These are phyloP conservation scores for Phytophthora aleatoria DNA, from an alignment of 352 stramenopile genomes.

Conservation along the genomic window DNA sequence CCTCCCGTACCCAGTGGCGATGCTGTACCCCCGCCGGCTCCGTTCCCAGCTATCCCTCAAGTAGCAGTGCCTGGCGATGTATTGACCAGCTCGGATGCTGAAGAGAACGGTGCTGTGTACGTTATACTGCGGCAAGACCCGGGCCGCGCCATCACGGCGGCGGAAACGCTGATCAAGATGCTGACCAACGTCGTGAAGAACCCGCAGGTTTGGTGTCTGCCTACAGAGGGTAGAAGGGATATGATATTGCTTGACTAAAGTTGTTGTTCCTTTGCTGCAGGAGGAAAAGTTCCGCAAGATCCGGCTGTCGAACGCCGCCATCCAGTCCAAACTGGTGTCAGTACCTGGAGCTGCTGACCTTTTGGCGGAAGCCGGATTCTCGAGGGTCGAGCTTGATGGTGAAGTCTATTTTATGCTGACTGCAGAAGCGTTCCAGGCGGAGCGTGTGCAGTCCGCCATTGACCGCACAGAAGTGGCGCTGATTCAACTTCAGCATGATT, in stretches of 20 bases:
- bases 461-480: conserved; percentile 69
- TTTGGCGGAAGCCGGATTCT: conserved; percentile 64
- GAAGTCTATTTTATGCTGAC: conserved; percentile 66
- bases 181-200: conserved; percentile 68
- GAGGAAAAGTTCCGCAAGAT: conserved; percentile 79
- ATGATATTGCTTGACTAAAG: conserved; percentile 1
- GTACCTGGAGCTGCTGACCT: conserved; percentile 62
- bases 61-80: conserved; percentile 7
- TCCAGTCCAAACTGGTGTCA: conserved; percentile 69
- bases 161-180: conserved; percentile 76
- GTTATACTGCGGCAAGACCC: conserved; percentile 67
- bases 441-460: conserved; percentile 60
- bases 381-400: conserved; percentile 40
- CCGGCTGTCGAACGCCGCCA: conserved; percentile 58
- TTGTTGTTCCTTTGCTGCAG: conserved; percentile 27
- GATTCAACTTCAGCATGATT: conserved; percentile 72
- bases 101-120: conserved; percentile 56
- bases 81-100: conserved; percentile 1
- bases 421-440: conserved; percentile 36
- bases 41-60: conserved; percentile 24
- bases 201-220: conserved; percentile 42
- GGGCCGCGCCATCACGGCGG: conserved; percentile 47
- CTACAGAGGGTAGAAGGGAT: neutral
- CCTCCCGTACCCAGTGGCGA: conserved; percentile 1
- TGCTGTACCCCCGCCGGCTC: conserved; percentile 18